Evolutionary conservation across 306 rosid genomes (phyloP).

Genomic region (Glycyrrhiza uralensis): DNA sequence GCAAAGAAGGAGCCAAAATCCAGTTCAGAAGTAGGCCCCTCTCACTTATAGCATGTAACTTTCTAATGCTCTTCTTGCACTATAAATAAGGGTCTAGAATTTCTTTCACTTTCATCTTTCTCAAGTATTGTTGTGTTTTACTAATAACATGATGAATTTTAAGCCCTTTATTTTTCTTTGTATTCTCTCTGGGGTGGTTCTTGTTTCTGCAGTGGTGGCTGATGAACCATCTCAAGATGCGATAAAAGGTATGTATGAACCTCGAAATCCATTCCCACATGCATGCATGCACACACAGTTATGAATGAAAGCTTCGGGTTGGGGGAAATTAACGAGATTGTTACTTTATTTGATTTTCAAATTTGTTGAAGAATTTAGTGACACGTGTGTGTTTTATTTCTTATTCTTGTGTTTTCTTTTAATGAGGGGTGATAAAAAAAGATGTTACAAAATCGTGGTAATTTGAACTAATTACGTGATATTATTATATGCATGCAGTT

Average conservation of each 20-base stretch:
- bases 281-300: no score
- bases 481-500: conserved; percentile 26
- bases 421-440: no score
- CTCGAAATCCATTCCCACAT: no score
- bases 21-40: not conserved
- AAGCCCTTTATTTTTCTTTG: conserved; percentile 11
- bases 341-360: no score
- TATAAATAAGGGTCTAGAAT: not conserved
- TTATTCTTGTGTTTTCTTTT: no score
- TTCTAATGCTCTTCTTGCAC: not conserved
- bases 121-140: conserved; percentile 2
- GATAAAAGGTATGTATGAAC: not conserved
- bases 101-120: conserved; percentile 2
- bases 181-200: not conserved
- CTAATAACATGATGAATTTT: conserved; percentile 7
- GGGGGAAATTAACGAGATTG: not conserved
- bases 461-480: not conserved
- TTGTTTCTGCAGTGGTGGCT: conserved; percentile 23
- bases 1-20: not conserved
- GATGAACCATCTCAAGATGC: not conserved
- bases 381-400: no score
- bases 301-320: no score
- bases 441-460: no score
- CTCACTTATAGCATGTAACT: not conserved
- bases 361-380: no score